Conservation (phyloP, 169 alveolate genomes). For the Plasmodium knowlesi region DNA sequence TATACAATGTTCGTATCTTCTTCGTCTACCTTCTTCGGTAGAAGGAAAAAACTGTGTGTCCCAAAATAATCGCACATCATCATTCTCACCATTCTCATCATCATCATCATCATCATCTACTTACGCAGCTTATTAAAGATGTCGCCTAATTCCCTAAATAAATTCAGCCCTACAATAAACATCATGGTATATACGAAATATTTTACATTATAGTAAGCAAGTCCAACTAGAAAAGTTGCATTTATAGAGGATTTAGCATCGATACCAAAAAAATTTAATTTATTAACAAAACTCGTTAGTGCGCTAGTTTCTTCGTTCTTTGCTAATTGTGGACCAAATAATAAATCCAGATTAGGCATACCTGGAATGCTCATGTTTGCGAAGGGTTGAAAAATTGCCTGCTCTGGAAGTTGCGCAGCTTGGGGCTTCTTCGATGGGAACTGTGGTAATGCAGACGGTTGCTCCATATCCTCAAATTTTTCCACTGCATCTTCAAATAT, state of each 20-base stretch:
- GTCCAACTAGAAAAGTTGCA: background rate
- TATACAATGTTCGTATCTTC: background rate
- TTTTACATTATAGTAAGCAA: background rate
- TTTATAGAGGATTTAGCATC: background rate
- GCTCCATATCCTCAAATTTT: background rate
- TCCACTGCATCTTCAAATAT: constrained; percentile 25
- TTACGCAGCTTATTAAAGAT: background rate
- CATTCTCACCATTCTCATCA: background rate
- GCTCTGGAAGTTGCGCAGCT: background rate
- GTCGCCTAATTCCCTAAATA: constrained; percentile 5
- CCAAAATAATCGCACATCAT: background rate
- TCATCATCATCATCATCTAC: background rate
- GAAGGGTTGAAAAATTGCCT: background rate
- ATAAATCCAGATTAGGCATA: background rate
- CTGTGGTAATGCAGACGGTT: background rate
- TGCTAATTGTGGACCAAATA: background rate
- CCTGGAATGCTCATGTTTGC: background rate
- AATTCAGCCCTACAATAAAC: constrained; percentile 2
- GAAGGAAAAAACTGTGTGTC: background rate
- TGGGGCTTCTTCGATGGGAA: background rate
- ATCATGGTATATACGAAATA: constrained; percentile 19
- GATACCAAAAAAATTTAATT: constrained; percentile 10
- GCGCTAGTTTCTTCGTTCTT: background rate
- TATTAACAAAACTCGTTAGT: background rate
- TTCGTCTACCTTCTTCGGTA: background rate